Percentiles rank a stretch among this genome's conserved stretches.
These are phyloP conservation scores for Capronia americana DNA, from an alignment of 2,329 filamentous ascomycete genomes.

Conservation along the genomic window DNA sequence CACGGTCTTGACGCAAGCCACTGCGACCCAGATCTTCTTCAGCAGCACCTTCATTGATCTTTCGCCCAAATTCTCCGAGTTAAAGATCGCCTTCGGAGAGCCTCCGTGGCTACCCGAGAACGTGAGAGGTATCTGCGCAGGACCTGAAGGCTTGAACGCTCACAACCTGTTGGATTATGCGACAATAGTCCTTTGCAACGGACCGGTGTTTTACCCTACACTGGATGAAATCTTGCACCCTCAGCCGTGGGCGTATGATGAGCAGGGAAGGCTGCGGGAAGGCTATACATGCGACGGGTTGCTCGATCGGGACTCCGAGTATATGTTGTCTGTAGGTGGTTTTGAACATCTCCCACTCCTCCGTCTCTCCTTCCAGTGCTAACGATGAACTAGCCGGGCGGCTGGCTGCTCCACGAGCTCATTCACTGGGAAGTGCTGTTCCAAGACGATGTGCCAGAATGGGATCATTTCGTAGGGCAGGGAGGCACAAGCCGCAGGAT, in stretches of 20 bases:
- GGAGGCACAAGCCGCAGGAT: neutral
- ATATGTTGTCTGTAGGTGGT: neutral
- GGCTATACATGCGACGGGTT: neutral
- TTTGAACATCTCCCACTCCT: neutral
- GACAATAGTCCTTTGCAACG: neutral
- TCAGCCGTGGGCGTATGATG: neutral
- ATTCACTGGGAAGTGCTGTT: neutral
- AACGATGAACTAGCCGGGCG: neutral
- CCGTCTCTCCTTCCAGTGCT: neutral
- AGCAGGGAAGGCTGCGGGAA: neutral
- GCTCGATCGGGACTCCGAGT: neutral
- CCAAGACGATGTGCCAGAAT: neutral
- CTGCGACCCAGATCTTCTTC: neutral
- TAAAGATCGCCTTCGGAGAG: neutral
- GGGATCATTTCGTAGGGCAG: neutral
- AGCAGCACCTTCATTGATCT: neutral
- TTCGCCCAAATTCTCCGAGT: neutral
- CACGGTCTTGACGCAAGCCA: neutral
- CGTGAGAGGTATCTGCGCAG: neutral
- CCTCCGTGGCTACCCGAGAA: neutral
- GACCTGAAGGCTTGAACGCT: neutral
- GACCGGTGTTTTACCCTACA: neutral
- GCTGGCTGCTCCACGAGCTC: neutral
- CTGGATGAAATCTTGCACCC: neutral
- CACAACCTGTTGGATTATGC: neutral